Base-by-base conservation (phyloP, 2,329 filamentous ascomycete species). In the Pseudogymnoascus sp. region DNA sequence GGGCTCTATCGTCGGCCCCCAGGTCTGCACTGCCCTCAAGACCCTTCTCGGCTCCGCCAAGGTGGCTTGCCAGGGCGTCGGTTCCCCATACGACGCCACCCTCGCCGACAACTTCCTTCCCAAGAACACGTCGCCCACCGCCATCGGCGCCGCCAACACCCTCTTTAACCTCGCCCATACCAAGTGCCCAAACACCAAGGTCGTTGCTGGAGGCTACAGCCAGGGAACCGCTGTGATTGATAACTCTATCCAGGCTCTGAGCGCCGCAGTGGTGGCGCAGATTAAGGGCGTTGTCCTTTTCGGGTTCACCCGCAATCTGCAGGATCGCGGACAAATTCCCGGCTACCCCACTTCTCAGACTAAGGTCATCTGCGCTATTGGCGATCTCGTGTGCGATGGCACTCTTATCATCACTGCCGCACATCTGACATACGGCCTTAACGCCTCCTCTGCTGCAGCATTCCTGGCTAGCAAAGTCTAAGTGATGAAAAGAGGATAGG, bases 371-470 rank as follows among this genome's bases (percentile, higher is more conserved):
- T 84, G 82, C 64, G 77, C 80, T 31, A 53, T 66, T 3, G 81
- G 79, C 0, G 82, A 85, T 66, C 72, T 78, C 8, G 81, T 85
- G 5, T 85, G 82, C 64, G 62, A 70, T 3, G 78, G 81, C 36
- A 78, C 78, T 0, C 68, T 77, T 21, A 73, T 78, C 61, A 69
- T 78, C 5, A 69, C 77, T 21, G 74, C 73, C 6, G 67, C 76
- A 5, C 79, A 81, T 70, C 62, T 76, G 36, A 71, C 70, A 2
- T 81, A 81, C 65, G 73, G 68, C 1, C 23, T 53, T 2, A 65
- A 77, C 70, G 77, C 74, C 0, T 64, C 66, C 3, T 70, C 70
- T 7, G 77, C 77, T 1, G 77, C 77, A 3, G 60, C 70, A 37
- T 79, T 79, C 66, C 68, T 70, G 31, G 66, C 66, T 23, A 62